Evolutionary conservation across 2,329 filamentous ascomycete genomes (phyloP).

Genomic region (Aspergillus sp.): DNA sequence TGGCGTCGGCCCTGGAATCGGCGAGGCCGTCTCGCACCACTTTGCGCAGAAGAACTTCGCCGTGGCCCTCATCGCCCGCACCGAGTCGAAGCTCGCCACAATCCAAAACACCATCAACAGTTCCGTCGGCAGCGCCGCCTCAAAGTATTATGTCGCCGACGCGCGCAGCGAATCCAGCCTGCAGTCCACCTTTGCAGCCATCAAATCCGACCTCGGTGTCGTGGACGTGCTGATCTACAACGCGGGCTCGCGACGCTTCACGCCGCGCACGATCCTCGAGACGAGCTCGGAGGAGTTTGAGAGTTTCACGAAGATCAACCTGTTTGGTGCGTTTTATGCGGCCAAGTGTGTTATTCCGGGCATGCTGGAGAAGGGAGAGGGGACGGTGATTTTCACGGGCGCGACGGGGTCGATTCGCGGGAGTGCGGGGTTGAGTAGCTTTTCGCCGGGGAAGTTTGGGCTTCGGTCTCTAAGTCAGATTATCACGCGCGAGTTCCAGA

Average conservation of each 20-base stretch:
- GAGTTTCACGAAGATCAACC: conserved; percentile 21
- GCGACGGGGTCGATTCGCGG: conserved; percentile 22
- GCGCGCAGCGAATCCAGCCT: conserved; percentile 17
- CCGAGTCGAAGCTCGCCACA: conserved; percentile 12
- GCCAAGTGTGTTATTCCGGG: conserved; percentile 21
- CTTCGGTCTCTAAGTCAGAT: conserved; percentile 22
- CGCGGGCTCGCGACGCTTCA: conserved; percentile 22
- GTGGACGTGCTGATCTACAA: conserved; percentile 23
- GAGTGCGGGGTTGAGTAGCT: conserved; percentile 20
- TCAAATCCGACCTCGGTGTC: conserved; percentile 21
- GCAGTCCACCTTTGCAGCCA: conserved; percentile 12
- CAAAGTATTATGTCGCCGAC: conserved; percentile 21
- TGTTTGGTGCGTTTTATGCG: conserved; percentile 22
- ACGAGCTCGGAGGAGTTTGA: conserved; percentile 22
- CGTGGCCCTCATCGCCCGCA: conserved; percentile 24
- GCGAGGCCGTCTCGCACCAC: conserved; percentile 22
- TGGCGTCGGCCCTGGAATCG: conserved; percentile 24
- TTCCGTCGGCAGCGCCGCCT: neutral
- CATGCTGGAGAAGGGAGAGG: conserved; percentile 16
- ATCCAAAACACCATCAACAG: conserved; percentile 22
- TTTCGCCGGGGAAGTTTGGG: conserved; percentile 25
- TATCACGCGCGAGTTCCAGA: conserved; percentile 23
- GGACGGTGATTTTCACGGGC: conserved; percentile 23
- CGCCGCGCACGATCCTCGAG: conserved; percentile 20
- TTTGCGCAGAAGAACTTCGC: conserved; percentile 21